Evolutionary conservation across 352 stramenopile species (phyloP), one percentile per base, ranked within the genome.

Genomic region (Phytophthora meadii): DNA sequence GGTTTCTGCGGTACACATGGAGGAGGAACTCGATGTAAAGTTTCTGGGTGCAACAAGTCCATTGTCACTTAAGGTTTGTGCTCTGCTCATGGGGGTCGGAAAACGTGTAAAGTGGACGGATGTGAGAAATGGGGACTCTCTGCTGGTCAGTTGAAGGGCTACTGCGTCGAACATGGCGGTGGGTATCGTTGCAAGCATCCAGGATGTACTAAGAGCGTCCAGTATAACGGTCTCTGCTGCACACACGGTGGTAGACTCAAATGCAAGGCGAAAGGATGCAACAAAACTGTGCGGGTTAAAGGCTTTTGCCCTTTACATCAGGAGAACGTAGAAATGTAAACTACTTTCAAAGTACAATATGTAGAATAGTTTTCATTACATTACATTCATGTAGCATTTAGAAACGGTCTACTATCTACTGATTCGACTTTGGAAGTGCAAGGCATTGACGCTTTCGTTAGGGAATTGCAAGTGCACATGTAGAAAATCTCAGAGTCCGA

Each of bases 111-210:
- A 12, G 47, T 45, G 2, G 54, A 60, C 6, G 65, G 48, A 2
- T 74, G 65, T 34, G 40, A 65, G 36, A 69, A 74, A 9, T 66
- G 61, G 60, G 65, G 65, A 0, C 32, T 74, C 5, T 60, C 61
- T 8, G 30, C 46, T 24, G 65, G 65, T 19, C 36, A 54, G 28
- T 25, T 61, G 5, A 74, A 74, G 27, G 65, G 65, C 9, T 74
- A 62, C 42, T 74, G 65, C 14, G 54, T 74, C n/a, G 49, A 74
- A n/a, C 65, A 74, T 19, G 65, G 65, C 7, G 65, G 60, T 34
- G 65, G 65, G 6, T 39, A 54, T 9, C 65, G 65, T 1, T 74
- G 65, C 32, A 70, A 74, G 34, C 39, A 70, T 32, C 39, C 54
- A 47, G 65, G 60, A 1, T 74, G 65, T 19, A 70, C 12, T 25